phyloP scores from a whole-genome alignment of 148 eudicot species.

The Silene latifolia region DNA sequence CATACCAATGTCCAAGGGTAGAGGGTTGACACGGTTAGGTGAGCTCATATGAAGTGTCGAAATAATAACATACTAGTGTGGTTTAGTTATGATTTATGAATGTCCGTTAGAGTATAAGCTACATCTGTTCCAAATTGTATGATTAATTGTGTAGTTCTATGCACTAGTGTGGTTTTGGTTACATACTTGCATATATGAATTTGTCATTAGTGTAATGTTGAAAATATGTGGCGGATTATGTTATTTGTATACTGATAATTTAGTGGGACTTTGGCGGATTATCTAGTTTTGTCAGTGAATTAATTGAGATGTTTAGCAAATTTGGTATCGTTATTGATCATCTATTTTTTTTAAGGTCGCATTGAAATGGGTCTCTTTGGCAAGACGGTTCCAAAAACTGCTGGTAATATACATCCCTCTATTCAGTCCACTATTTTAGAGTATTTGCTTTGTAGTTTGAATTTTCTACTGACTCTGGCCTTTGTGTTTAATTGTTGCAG shows the following conservation, averaged over 20 bases:
- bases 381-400: conserved; percentile 94
- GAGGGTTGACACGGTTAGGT: no score
- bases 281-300: not conserved
- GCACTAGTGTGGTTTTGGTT: not conserved
- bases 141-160: not conserved
- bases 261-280: not conserved
- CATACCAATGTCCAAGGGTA: no score
- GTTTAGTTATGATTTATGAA: no score
- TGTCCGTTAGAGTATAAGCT: no score
- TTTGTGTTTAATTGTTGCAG: conserved; percentile 37
- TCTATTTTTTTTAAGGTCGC: conserved; percentile 62
- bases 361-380: conserved; percentile 95
- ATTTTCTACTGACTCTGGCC: conserved; percentile 11
- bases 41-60: no score
- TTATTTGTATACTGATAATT: not conserved
- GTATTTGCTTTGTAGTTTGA: not conserved
- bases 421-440: not conserved
- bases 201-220: not conserved
- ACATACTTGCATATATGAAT: not conserved
- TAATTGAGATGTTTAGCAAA: not conserved
- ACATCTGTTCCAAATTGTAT: not conserved
- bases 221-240: not conserved
- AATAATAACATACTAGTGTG: no score
- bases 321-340: not conserved
- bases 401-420: conserved; percentile 41